Conservation (phyloP, 225 moss, liverwort and hornwort species). For the Pseudisothecium myosuroides region DNA sequence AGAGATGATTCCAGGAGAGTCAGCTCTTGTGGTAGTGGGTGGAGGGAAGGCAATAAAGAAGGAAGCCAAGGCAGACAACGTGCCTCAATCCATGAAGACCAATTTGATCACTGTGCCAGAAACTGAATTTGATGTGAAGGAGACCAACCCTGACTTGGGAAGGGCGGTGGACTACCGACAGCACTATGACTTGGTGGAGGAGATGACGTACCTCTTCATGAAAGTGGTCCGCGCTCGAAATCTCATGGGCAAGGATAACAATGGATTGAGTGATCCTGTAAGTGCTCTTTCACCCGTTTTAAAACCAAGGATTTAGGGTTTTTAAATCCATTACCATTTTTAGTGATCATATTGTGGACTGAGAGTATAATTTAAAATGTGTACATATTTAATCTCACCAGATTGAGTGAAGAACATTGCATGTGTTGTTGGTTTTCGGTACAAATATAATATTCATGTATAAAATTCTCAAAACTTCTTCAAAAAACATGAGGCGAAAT, state of each 20-base stretch:
- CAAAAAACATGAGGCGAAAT: neutral
- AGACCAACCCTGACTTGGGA: slow-evolving; percentile 58
- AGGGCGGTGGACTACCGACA: slow-evolving; percentile 61
- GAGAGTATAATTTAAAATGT: neutral
- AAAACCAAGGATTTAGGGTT: neutral
- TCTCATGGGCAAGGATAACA: slow-evolving; percentile 57
- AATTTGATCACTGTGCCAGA: slow-evolving; percentile 29
- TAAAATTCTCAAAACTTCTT: neutral
- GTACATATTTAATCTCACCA: neutral
- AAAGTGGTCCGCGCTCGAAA: slow-evolving; percentile 56
- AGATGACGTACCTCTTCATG: slow-evolving; percentile 70
- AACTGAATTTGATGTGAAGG: slow-evolving; percentile 56
- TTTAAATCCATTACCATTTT: neutral
- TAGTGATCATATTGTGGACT: neutral
- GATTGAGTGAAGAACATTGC: neutral
- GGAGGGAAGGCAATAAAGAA: neutral
- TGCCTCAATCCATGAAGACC: slow-evolving; percentile 16
- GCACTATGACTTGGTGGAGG: slow-evolving; percentile 77
- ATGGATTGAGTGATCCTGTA: slow-evolving; percentile 73
- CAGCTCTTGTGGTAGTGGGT: neutral
- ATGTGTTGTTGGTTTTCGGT: neutral
- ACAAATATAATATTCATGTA: neutral
- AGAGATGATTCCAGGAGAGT: neutral
- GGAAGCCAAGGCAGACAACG: neutral
- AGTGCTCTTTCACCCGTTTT: neutral